These are phyloP conservation scores for Aspergillus costaricaensis DNA, from an alignment of 2,329 filamentous ascomycete genomes.

Conservation along the genomic window DNA sequence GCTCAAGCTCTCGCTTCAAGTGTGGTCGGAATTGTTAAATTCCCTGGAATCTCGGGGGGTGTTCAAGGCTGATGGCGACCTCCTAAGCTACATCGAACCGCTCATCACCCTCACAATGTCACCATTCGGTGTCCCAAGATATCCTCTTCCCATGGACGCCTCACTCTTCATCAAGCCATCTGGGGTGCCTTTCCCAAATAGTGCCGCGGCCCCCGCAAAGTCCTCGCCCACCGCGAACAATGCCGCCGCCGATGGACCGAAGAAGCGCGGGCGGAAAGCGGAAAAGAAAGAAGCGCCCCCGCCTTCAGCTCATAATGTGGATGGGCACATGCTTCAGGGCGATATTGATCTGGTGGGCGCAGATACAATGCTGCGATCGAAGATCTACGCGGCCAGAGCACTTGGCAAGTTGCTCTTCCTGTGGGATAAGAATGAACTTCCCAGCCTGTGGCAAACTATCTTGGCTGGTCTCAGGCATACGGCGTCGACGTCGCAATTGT, in stretches of 20 bases:
- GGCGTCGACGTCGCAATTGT: conserved; percentile 83
- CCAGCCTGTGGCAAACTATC: conserved; percentile 65
- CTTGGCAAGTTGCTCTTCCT: conserved; percentile 80
- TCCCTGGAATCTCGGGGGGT: conserved; percentile 64
- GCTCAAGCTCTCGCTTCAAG: conserved; percentile 77
- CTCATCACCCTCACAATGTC: conserved; percentile 83
- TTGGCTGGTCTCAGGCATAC: conserved; percentile 68
- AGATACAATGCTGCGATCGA: conserved; percentile 84
- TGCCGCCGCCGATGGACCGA: conserved; percentile 61
- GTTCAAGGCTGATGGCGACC: conserved; percentile 68
- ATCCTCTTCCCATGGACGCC: conserved; percentile 89
- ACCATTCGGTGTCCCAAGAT: conserved; percentile 86
- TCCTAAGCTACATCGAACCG: conserved; percentile 73
- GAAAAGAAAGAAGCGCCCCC: conserved; percentile 75
- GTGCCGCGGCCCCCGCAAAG: conserved; percentile 37
- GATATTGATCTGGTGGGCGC: conserved; percentile 92
- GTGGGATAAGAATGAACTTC: conserved; percentile 61
- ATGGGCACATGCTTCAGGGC: conserved; percentile 96
- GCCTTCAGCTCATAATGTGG: conserved; percentile 83
- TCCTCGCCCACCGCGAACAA: conserved; percentile 47
- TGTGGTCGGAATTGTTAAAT: conserved; percentile 79
- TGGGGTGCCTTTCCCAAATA: conserved; percentile 72
- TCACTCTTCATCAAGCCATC: conserved; percentile 91
- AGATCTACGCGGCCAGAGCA: conserved; percentile 82
- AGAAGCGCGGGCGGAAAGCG: conserved; percentile 78